Percentiles rank a stretch among this genome's conserved stretches.
phyloP scores from a whole-genome alignment of 2,329 filamentous ascomycete genomes.

The Elsinoe australis region DNA sequence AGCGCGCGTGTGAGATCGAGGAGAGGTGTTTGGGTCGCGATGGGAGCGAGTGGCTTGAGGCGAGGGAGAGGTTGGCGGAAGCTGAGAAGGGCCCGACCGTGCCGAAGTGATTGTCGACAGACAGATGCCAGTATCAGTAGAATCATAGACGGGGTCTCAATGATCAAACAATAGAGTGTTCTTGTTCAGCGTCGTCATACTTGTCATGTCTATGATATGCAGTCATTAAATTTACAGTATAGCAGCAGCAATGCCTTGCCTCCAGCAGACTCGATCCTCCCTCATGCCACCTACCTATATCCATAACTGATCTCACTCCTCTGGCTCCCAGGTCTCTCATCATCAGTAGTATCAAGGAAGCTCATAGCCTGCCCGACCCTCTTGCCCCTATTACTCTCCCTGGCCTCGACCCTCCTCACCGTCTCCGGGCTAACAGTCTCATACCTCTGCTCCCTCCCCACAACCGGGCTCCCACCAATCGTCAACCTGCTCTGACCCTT shows the following conservation, averaged over 20 bases:
- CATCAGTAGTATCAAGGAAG: conserved; percentile 3
- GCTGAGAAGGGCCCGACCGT: neutral
- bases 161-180: too few species aligned
- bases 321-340: neutral
- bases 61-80: conserved; percentile 11
- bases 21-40: conserved; percentile 24
- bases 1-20: conserved; percentile 26
- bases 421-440: conserved; percentile 1
- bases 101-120: neutral
- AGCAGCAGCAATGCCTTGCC: neutral
- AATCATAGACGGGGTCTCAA: conserved; percentile 12
- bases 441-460: conserved; percentile 1
- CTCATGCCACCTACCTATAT: neutral
- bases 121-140: neutral
- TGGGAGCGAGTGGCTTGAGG: conserved; percentile 12
- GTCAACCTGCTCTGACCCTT: neutral
- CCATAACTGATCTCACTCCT: conserved; percentile 5
- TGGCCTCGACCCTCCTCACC: neutral
- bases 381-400: neutral
- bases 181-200: neutral
- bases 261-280: too few species aligned
- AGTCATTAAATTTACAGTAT: too few species aligned
- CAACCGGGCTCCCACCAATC: conserved; percentile 10
- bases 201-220: neutral
- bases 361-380: conserved; percentile 6